phyloP scores from a whole-genome alignment of 441 rosid genomes.

The Flueggea neowawraea region DNA sequence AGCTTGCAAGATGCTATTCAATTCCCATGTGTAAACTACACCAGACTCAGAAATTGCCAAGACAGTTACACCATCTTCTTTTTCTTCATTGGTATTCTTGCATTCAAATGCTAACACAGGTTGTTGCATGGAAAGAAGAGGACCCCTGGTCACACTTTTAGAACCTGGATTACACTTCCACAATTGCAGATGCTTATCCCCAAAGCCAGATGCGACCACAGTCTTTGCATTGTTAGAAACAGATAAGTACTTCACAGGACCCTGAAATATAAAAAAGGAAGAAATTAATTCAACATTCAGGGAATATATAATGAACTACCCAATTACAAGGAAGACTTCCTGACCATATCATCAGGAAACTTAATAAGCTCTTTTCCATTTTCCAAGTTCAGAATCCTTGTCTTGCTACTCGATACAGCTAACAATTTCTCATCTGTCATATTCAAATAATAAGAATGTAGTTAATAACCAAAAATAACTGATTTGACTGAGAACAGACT shows the following conservation, averaged over 20 bases:
- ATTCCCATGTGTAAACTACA: slow-evolving; percentile 30
- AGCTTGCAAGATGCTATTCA: slow-evolving; percentile 22
- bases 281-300: slow-evolving; percentile 1
- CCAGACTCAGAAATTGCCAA: slow-evolving; percentile 39
- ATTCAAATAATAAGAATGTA: slow-evolving; percentile 5
- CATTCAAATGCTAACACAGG: slow-evolving; percentile 31
- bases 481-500: background rate
- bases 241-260: slow-evolving; percentile 25
- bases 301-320: slow-evolving; percentile 3
- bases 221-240: slow-evolving; percentile 37
- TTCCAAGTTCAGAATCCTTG: slow-evolving; percentile 27
- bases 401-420: slow-evolving; percentile 24
- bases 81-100: slow-evolving; percentile 15
- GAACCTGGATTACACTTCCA: slow-evolving; percentile 39
- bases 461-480: slow-evolving; percentile 1
- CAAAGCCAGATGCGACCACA: slow-evolving; percentile 29
- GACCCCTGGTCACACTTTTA: slow-evolving; percentile 22
- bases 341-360: slow-evolving; percentile 31
- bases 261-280: slow-evolving; percentile 24
- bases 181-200: slow-evolving; percentile 33
- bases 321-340: slow-evolving; percentile 4
- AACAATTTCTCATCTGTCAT: slow-evolving; percentile 33
- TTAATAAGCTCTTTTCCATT: slow-evolving; percentile 39
- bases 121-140: slow-evolving; percentile 29
- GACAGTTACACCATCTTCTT: slow-evolving; percentile 15